A percentile compares a stretch with the other conserved stretches of the same genome.
These are phyloP conservation scores for Solanum etuberosum DNA, from an alignment of 257 asterid species.

Conservation along the genomic window DNA sequence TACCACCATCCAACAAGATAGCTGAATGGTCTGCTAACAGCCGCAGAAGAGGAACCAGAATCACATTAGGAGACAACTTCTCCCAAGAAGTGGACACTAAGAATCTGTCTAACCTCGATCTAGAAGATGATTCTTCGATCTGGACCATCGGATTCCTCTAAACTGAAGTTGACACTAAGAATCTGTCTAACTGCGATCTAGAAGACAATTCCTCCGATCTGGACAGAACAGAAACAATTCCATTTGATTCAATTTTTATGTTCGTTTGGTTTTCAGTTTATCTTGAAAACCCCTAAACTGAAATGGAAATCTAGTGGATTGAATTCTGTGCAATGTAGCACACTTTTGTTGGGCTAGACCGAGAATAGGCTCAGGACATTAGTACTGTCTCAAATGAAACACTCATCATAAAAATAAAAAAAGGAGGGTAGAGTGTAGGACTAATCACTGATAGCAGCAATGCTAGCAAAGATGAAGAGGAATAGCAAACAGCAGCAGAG, in stretches of 20 bases:
- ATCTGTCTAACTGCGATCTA: background rate
- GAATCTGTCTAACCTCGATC: background rate
- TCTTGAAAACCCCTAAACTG: background rate
- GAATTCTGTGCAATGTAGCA: background rate
- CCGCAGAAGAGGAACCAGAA: background rate
- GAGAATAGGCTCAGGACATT: background rate
- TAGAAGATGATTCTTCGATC: background rate
- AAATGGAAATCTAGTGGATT: background rate
- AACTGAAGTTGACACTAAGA: background rate
- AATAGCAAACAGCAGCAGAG: background rate
- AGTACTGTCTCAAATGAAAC: background rate
- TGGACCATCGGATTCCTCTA: background rate
- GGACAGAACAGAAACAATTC: background rate
- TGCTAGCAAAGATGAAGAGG: background rate
- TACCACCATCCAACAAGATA: background rate
- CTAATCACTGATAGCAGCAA: background rate
- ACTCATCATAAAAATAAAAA: background rate
- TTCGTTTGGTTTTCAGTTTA: background rate
- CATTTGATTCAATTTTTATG: background rate
- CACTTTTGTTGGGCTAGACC: background rate
- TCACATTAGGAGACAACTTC: background rate
- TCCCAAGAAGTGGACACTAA: background rate
- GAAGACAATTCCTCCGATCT: background rate
- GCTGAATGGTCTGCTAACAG: background rate
- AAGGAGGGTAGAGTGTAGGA: background rate